Evolutionary conservation across 345 rosid genomes (phyloP).

Genomic region (Boechera divaricarpa): DNA sequence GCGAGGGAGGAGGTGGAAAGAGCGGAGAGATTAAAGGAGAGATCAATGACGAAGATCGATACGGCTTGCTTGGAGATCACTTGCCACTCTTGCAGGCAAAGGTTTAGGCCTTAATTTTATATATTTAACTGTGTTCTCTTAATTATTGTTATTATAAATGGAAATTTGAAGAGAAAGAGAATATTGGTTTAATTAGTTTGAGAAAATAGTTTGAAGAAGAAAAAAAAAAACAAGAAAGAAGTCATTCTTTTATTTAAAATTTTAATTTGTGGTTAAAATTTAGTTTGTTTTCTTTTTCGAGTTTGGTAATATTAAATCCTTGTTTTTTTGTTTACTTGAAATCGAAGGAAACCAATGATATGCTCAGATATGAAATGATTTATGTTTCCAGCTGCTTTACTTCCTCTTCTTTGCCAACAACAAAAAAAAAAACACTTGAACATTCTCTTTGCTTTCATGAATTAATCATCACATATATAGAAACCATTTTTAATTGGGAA

Average conservation of each 20-base stretch:
- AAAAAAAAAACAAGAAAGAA: no score
- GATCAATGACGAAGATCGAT: slow-evolving; percentile 71
- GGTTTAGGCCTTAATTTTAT: slow-evolving; percentile 64
- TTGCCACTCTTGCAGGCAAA: slow-evolving; percentile 96
- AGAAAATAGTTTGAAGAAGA: slow-evolving; percentile 17
- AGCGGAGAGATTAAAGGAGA: slow-evolving; percentile 81
- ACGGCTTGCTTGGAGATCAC: slow-evolving; percentile 90
- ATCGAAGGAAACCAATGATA: slow-evolving; percentile 31
- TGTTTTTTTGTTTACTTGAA: slow-evolving; percentile 18
- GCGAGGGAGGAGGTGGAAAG: slow-evolving; percentile 84
- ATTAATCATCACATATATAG: no score
- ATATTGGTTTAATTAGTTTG: slow-evolving; percentile 38
- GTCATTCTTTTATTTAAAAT: slow-evolving; percentile 10
- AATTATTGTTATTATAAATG: slow-evolving; percentile 45
- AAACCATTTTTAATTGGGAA: background rate
- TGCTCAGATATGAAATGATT: slow-evolving; percentile 4
- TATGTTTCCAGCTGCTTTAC: slow-evolving; percentile 7
- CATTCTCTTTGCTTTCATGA: background rate
- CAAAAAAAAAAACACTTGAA: background rate
- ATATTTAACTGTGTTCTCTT: slow-evolving; percentile 30
- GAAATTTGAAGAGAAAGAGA: slow-evolving; percentile 31
- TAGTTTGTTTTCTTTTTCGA: slow-evolving; percentile 13
- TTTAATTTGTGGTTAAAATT: background rate
- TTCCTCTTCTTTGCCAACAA: background rate
- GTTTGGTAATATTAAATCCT: slow-evolving; percentile 28